Percentiles rank a stretch among this genome's conserved stretches.
These are phyloP conservation scores for Nelumbo lutea DNA, from an alignment of 164 flowering plant genomes.

Conservation along the genomic window DNA sequence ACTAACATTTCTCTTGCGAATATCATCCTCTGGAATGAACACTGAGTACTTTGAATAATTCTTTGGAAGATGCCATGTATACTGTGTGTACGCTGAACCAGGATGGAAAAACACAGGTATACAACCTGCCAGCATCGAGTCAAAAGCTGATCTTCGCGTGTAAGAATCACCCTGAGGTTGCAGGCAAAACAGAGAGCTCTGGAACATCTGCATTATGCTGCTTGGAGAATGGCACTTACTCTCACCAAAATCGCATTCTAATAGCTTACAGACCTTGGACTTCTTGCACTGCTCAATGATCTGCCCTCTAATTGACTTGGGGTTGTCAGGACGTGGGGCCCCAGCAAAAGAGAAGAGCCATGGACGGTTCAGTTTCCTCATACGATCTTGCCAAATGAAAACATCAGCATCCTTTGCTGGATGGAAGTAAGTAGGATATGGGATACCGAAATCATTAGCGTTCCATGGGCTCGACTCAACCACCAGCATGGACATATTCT, in stretches of 20 bases:
- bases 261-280: constrained; percentile 54
- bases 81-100: constrained; percentile 84
- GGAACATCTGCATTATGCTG: constrained; percentile 91
- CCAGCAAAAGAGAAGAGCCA: constrained; percentile 94
- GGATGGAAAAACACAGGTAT: constrained; percentile 96
- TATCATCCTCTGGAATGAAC: constrained; percentile 80
- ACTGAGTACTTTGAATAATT: constrained; percentile 73
- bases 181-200: constrained; percentile 77
- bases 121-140: constrained; percentile 89
- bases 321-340: constrained; percentile 83
- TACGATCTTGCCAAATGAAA: constrained; percentile 75
- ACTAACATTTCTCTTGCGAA: constrained; percentile 62
- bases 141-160: constrained; percentile 86
- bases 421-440: constrained; percentile 95
- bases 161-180: constrained; percentile 96
- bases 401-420: constrained; percentile 84
- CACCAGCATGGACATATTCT: constrained; percentile 88
- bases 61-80: constrained; percentile 95
- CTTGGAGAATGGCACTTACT: constrained; percentile 87
- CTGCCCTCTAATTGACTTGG: constrained; percentile 76
- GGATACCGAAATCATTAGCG: constrained; percentile 84
- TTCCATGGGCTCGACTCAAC: constrained; percentile 96
- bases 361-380: constrained; percentile 68
- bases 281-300: constrained; percentile 75
- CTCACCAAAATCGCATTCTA: constrained; percentile 86